phyloP scores from a whole-genome alignment of 805 yeast species.

The Ogataea populi-albae region DNA sequence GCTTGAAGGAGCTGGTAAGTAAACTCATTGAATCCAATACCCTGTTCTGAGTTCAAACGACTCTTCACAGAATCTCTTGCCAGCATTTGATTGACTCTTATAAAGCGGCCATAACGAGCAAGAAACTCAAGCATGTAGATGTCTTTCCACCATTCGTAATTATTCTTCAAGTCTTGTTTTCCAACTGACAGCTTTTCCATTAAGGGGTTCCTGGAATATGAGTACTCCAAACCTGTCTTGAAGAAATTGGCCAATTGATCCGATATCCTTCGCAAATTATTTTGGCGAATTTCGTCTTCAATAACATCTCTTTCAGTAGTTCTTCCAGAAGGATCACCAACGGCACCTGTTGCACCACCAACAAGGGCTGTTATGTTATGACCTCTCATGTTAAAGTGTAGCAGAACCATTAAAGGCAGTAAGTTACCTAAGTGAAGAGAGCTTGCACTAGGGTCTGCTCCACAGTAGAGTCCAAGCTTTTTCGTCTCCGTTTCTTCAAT shows the following conservation, averaged over 20 bases:
- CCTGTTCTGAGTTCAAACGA: conserved; percentile 64
- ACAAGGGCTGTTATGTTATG: conserved; percentile 80
- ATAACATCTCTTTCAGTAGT: conserved; percentile 66
- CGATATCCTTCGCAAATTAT: conserved; percentile 59
- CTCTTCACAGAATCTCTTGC: conserved; percentile 83
- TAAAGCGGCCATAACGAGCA: conserved; percentile 69
- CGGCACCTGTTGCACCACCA: conserved; percentile 94
- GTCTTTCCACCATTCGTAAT: conserved; percentile 82
- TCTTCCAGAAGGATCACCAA: conserved; percentile 97
- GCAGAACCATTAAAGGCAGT: conserved; percentile 77
- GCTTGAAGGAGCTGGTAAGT: conserved; percentile 92
- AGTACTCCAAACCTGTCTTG: conserved; percentile 58
- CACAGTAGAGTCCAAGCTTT: conserved; percentile 71
- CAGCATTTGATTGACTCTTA: conserved; percentile 83
- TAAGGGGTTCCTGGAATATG: conserved; percentile 43
- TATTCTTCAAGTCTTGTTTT: conserved; percentile 44
- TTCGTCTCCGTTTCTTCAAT: conserved; percentile 22
- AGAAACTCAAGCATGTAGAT: conserved; percentile 75
- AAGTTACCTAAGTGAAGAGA: conserved; percentile 91
- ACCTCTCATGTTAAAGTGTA: conserved; percentile 84
- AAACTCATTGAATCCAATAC: conserved; percentile 92
- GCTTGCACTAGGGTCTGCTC: conserved; percentile 93
- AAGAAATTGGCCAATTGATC: conserved; percentile 63
- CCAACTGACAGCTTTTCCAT: conserved; percentile 16
- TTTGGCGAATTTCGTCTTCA: conserved; percentile 46